Conservation (phyloP, 257 asterid genomes). For the Thymus mandschuricus region DNA sequence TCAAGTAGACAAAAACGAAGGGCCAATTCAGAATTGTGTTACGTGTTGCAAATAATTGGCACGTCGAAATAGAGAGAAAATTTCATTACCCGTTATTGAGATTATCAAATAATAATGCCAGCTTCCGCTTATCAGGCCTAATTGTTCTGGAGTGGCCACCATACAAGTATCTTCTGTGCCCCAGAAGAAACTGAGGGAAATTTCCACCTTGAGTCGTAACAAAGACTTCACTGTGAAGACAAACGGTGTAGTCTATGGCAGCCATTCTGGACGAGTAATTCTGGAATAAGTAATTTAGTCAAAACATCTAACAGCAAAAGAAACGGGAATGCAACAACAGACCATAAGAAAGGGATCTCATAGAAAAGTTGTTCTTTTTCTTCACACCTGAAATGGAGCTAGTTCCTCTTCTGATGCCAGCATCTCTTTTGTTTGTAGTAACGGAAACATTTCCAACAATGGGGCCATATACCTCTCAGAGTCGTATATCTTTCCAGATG, state of each 20-base stretch:
- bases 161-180: conserved; percentile 87
- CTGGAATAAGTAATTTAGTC: conserved; percentile 57
- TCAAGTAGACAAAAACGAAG: neutral
- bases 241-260: conserved; percentile 97
- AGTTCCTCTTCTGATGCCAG: conserved; percentile 85
- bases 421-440: conserved; percentile 88
- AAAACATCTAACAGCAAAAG: conserved; percentile 30
- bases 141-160: conserved; percentile 97
- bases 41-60: conserved; percentile 1
- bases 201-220: conserved; percentile 99
- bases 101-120: conserved; percentile 76
- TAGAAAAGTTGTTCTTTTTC: conserved; percentile 2
- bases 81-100: conserved; percentile 80
- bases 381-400: conserved; percentile 84
- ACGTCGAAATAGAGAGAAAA: conserved; percentile 29
- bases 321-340: conserved; percentile 8
- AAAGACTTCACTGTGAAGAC: conserved; percentile 99
- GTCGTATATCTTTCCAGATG: conserved; percentile 92
- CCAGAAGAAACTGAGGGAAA: conserved; percentile 95
- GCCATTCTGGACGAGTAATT: conserved; percentile 98
- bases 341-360: conserved; percentile 15
- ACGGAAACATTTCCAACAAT: conserved; percentile 88
- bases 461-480: conserved; percentile 96
- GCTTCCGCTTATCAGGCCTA: conserved; percentile 90
- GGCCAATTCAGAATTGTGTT: neutral